Evolutionary conservation across 108 stramenopile species (phyloP).

Genomic region (Skeletonema grethae): DNA sequence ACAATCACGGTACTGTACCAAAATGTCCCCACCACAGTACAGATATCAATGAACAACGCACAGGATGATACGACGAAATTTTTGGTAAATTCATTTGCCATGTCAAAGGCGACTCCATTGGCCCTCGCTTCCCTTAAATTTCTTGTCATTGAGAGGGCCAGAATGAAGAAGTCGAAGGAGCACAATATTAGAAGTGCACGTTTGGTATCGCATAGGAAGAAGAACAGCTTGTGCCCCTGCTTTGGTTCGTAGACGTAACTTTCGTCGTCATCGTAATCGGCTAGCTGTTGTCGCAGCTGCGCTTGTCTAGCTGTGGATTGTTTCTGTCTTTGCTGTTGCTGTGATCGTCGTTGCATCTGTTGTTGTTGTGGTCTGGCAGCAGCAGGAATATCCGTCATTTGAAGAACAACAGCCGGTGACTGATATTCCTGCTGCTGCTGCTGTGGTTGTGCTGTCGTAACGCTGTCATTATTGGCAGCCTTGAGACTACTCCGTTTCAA

Average conservation of each 20-base stretch:
- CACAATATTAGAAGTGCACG: background rate
- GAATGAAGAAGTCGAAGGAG: background rate
- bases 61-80: conserved; percentile 8
- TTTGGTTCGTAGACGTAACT: conserved; percentile 2
- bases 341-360: conserved; percentile 1
- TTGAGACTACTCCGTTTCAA: background rate
- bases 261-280: background rate
- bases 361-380: background rate
- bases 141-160: background rate
- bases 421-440: no score
- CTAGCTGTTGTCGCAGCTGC: background rate
- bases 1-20: conserved; percentile 15
- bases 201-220: conserved; percentile 4
- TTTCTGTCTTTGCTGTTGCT: background rate
- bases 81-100: conserved; percentile 5
- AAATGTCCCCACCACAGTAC: conserved; percentile 5
- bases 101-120: background rate
- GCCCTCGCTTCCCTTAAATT: background rate
- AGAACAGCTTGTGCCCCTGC: conserved; percentile 4
- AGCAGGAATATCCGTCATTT: background rate
- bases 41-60: conserved; percentile 6
- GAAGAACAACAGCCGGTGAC: background rate
- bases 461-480: background rate
- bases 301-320: background rate
- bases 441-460: background rate